Percentiles rank a stretch among this genome's conserved stretches.
Conservation (phyloP, 2,329 filamentous ascomycete species). For the Cylindrodendrum hubeiense region DNA sequence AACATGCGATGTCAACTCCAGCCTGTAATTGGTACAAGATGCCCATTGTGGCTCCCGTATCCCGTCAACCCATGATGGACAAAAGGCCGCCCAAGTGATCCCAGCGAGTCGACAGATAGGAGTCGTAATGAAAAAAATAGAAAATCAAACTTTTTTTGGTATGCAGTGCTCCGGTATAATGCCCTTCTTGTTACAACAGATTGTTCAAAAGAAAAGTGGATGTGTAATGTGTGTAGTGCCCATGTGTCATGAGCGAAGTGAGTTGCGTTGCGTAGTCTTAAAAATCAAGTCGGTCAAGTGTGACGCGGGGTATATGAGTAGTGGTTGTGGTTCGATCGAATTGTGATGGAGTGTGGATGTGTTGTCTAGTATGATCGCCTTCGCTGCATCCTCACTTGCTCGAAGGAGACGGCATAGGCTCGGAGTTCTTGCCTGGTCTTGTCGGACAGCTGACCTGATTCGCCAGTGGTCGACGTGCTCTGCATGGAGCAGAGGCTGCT, state of each 20-base stretch:
- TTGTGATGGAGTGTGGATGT: constrained; percentile 1
- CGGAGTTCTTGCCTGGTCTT: constrained; percentile 84
- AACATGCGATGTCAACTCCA: constrained; percentile 48
- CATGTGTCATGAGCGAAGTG: constrained; percentile 43
- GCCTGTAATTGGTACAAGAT: constrained; percentile 49
- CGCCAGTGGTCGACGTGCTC: constrained; percentile 69
- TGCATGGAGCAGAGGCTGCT: constrained; percentile 86
- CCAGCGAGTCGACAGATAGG: constrained; percentile 35
- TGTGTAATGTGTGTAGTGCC: constrained; percentile 35
- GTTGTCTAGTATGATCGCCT: constrained; percentile 66
- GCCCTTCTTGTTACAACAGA: constrained; percentile 60
- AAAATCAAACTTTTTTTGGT: constrained; percentile 55
- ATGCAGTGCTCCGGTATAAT: constrained; percentile 64
- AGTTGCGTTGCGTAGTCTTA: constrained; percentile 46
- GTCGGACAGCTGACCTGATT: constrained; percentile 73
- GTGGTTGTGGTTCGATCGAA: constrained; percentile 16
- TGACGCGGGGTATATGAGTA: constrained; percentile 28
- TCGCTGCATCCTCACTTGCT: constrained; percentile 77
- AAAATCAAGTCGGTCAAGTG: constrained; percentile 21
- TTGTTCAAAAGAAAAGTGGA: constrained; percentile 42
- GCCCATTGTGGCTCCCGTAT: constrained; percentile 40
- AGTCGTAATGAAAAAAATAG: constrained; percentile 38
- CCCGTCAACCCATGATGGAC: constrained; percentile 37
- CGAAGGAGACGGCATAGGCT: constrained; percentile 90
- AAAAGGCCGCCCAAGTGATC: constrained; percentile 41